phyloP scores from a whole-genome alignment of 331 rosid genomes.

The Telfairia occidentalis region DNA sequence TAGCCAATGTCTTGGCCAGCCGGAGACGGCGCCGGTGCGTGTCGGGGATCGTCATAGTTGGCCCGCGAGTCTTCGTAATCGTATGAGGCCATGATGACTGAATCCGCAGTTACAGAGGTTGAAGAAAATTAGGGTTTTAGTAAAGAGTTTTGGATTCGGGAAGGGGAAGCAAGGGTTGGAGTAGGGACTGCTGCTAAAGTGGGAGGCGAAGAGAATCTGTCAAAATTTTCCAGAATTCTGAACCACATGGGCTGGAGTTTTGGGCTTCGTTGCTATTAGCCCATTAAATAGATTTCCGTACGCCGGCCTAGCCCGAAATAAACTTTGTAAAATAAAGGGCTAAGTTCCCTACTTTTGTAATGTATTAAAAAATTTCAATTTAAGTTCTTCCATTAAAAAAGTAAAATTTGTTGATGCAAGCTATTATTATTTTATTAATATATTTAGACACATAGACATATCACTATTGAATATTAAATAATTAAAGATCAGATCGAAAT shows the following conservation, averaged over 20 bases:
- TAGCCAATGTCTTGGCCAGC: conserved; percentile 47
- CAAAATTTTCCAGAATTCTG: neutral
- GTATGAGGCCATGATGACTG: conserved; percentile 33
- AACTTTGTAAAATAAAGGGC: too few species aligned
- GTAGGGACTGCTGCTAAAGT: neutral
- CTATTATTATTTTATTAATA: too few species aligned
- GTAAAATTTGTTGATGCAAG: too few species aligned
- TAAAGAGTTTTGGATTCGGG: neutral
- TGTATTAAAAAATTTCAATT: too few species aligned
- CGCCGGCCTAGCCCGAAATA: neutral
- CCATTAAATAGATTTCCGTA: neutral
- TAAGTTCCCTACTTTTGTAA: too few species aligned
- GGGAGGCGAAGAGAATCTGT: neutral
- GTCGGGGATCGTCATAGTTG: conserved; percentile 30
- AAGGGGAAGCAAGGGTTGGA: neutral
- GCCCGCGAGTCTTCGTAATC: conserved; percentile 34
- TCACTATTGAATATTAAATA: too few species aligned
- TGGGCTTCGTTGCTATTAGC: neutral
- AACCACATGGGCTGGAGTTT: neutral
- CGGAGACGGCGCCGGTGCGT: conserved; percentile 21
- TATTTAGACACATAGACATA: too few species aligned
- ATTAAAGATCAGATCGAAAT: too few species aligned
- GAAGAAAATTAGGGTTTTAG: conserved; percentile 13
- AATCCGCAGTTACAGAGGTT: neutral
- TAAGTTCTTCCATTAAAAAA: too few species aligned